Evolutionary conservation across 192 early-diverging fungal species (phyloP), one percentile per base, ranked within the genome.

Genomic region (Pilaira anomala): DNA sequence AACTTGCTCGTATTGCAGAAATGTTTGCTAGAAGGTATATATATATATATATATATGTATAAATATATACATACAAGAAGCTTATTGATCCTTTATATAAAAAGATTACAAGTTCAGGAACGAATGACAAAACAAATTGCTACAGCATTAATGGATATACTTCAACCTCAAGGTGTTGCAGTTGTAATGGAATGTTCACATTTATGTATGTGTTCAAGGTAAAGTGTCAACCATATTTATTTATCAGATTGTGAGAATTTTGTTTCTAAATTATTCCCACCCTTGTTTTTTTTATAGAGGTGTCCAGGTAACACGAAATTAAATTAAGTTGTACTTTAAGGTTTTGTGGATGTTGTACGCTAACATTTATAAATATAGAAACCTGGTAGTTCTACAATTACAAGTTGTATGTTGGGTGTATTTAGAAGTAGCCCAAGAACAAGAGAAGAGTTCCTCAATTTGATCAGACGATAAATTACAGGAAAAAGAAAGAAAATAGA

Each of bases 61-160:
- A 30, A 30, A 2, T 22, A 54, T 28, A 21, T n/a, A n/a, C n/a
- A n/a, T 12, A 9, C 2, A 12, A 46, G 19, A 46, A n/a, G n/a
- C n/a, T n/a, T 36, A 36, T 36, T 36, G 33, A 45, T 60, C 25
- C 16, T 60, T 12, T 13, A 24, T 19, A 13, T 8, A 25, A 41
- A 48, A 61, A 68, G 97, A 51, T 79, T 99, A 55, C 96, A 98
- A 80, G 90, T 98, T 4, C 97, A 99, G 80, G 97, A 99, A 67
- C 87, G 97, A 12, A 76, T 99, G 59, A 99, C 97, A 22, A 98
- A 98, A 80, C 97, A 99, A 71, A 88, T 99, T 49, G 95, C 96
- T 2, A 79, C 88, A 42, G 86, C 95, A 9, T 74, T 99, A 36
- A 82, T 92, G 76, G 93, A 96, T 71, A 87, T 96, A 21, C 76